phyloP scores from a whole-genome alignment of 371 early-diverging fungal genomes.

The Chytridium lagenaria region DNA sequence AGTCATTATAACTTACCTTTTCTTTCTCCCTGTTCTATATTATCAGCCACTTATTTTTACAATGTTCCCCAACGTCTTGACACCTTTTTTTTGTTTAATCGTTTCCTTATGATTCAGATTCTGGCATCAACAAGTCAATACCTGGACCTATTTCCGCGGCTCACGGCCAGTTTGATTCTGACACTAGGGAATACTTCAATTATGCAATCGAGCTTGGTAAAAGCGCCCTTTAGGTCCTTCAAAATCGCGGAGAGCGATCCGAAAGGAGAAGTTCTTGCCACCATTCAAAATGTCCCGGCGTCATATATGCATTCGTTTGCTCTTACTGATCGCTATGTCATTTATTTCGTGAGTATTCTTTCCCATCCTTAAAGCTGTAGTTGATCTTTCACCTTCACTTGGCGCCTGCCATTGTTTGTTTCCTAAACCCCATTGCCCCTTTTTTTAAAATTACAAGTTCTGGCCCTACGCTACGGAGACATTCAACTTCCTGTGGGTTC shows the following conservation, averaged over 20 bases:
- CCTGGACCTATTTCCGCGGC: not conserved
- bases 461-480: constrained; percentile 5
- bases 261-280: not conserved
- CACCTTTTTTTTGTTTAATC: not conserved
- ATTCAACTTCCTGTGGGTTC: constrained; percentile 3
- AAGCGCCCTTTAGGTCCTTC: not conserved
- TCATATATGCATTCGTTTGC: constrained; percentile 12
- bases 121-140: not conserved
- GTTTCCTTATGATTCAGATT: constrained; percentile 1
- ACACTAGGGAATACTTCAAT: constrained; percentile 10
- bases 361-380: not conserved
- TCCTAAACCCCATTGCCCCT: not conserved
- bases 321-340: not conserved
- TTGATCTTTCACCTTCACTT: too few species aligned
- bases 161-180: constrained; percentile 1
- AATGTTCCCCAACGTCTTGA: not conserved
- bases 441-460: not conserved
- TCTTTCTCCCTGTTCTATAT: not conserved
- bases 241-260: not conserved
- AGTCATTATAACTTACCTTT: not conserved
- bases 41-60: not conserved
- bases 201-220: not conserved
- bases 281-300: not conserved
- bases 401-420: not conserved
- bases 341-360: not conserved